Base-by-base conservation (phyloP, 2,329 filamentous ascomycete genomes). In the Cordyceps javanica region DNA sequence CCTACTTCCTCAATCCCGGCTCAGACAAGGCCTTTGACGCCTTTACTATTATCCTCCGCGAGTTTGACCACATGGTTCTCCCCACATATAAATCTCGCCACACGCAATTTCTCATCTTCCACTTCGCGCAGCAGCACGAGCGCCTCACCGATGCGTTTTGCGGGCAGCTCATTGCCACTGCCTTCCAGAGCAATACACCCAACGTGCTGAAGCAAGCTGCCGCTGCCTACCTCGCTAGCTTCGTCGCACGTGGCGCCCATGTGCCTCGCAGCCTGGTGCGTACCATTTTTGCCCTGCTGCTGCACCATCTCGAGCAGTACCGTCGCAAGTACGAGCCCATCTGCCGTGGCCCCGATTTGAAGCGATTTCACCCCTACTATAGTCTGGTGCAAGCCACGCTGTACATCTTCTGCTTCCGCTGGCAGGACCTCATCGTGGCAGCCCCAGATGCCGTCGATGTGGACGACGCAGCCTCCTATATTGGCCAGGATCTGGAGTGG, bases 401-500 rank as follows among this genome's bases (percentile, higher is more conserved):
- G 25, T 97, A 97, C 75, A 93, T 96, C 59, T 97, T 96, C 68
- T 99, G 94, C 77, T 99, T 99, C 78, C 87, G 94, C 57, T 99
- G 94, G 94, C 88, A 91, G 60, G 93, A 97, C 67, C 79, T 99
- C 48, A 88, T 90, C 57, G 77, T 82, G 21, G 80, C 82, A 2
- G 82, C 81, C 3, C 77, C 82, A 1, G 79, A 85, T 60, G 77
- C 73, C 60, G 81, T 82, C 58, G 88, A 83, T 72, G 82, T 76
- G 61, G 88, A 83, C 59, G 84, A 87, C 60, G 75, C 78, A 11
- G 75, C 78, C 1, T 82, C 81, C 1, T 86, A 83, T 63, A 73
- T 85, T 19, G 81, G 86, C 3, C 85, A 88, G 63, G 89, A 95
- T 58, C 83, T 96, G 42, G 80, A 82, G 41, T 97, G 94, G 88